Evolutionary conservation across 257 asterid genomes (phyloP).

Genomic region (Nicotiana sylvestris): DNA sequence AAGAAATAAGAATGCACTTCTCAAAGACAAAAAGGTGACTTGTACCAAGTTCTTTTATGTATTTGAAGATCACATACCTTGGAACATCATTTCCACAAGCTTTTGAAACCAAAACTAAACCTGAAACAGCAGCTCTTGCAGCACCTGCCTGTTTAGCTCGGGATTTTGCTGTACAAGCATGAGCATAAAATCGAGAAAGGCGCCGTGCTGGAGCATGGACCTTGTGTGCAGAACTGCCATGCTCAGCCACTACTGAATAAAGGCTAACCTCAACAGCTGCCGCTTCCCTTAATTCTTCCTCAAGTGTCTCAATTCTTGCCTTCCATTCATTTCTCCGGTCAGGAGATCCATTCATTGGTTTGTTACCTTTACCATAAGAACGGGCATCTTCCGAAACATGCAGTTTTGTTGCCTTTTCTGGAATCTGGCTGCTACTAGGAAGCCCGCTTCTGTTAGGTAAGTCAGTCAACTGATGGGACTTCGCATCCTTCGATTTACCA

Average conservation of each 20-base stretch:
- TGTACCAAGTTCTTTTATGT: background rate
- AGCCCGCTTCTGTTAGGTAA: slow-evolving; percentile 31
- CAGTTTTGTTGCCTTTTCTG: slow-evolving; percentile 38
- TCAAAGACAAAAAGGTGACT: background rate
- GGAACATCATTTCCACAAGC: slow-evolving; percentile 94
- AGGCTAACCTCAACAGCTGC: slow-evolving; percentile 81
- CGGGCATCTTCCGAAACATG: slow-evolving; percentile 28
- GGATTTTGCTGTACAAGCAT: slow-evolving; percentile 52
- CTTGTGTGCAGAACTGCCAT: slow-evolving; percentile 65
- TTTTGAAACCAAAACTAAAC: slow-evolving; percentile 78
- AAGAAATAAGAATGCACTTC: background rate
- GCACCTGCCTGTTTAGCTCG: slow-evolving; percentile 70
- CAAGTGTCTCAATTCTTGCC: slow-evolving; percentile 54
- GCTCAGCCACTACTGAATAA: slow-evolving; percentile 77
- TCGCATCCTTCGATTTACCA: slow-evolving; percentile 47
- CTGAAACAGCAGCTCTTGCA: slow-evolving; percentile 77
- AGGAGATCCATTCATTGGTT: slow-evolving; percentile 26
- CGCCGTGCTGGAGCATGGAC: slow-evolving; percentile 92
- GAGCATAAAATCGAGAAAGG: slow-evolving; percentile 66
- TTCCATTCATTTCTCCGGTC: slow-evolving; percentile 44
- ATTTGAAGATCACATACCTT: slow-evolving; percentile 36
- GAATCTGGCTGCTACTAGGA: slow-evolving; percentile 15
- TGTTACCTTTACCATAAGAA: slow-evolving; percentile 25
- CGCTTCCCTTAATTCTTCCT: slow-evolving; percentile 78
- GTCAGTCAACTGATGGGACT: slow-evolving; percentile 37